phyloP scores from a whole-genome alignment of 495 filamentous ascomycete genomes.

The Talaromyces thailandensis region DNA sequence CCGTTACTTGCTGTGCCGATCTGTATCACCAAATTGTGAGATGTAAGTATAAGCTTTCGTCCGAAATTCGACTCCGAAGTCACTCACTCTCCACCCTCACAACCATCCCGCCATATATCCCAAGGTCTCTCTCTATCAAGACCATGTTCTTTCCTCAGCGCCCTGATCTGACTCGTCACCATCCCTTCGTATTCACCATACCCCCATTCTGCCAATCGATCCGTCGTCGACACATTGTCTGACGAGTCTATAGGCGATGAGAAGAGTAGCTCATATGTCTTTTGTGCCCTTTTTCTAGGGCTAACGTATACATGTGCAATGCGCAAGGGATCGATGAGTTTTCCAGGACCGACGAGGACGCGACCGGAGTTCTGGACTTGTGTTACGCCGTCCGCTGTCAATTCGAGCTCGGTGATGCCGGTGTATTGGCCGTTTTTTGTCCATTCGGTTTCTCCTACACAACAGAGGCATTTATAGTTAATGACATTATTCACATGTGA shows the following conservation, averaged over 20 bases:
- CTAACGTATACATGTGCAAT: conserved; percentile 73
- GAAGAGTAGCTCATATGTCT: conserved; percentile 67
- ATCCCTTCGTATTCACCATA: conserved; percentile 86
- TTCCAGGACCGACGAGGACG: conserved; percentile 63
- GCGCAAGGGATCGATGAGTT: conserved; percentile 67
- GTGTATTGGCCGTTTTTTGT: conserved; percentile 79
- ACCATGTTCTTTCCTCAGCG: conserved; percentile 47
- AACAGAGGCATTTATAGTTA: not conserved
- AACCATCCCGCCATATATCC: conserved; percentile 82
- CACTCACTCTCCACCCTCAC: conserved; percentile 45
- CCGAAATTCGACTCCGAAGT: not conserved
- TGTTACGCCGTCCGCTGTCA: conserved; percentile 65
- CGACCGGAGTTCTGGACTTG: conserved; percentile 61
- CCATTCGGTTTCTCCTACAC: conserved; percentile 76
- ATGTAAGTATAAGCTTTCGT: not conserved
- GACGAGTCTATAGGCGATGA: conserved; percentile 15
- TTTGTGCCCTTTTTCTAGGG: conserved; percentile 65
- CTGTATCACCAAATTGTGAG: conserved; percentile 10
- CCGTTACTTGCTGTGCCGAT: conserved; percentile 48
- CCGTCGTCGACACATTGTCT: conserved; percentile 43
- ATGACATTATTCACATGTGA: not conserved
- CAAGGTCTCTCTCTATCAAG: conserved; percentile 48
- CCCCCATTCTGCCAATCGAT: conserved; percentile 74
- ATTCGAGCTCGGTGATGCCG: conserved; percentile 68
- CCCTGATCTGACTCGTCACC: conserved; percentile 54